Evolutionary conservation across 495 filamentous ascomycete genomes (phyloP), one percentile per base, ranked within the genome.

Genomic region (Pseudoneurospora amorphoporcata): DNA sequence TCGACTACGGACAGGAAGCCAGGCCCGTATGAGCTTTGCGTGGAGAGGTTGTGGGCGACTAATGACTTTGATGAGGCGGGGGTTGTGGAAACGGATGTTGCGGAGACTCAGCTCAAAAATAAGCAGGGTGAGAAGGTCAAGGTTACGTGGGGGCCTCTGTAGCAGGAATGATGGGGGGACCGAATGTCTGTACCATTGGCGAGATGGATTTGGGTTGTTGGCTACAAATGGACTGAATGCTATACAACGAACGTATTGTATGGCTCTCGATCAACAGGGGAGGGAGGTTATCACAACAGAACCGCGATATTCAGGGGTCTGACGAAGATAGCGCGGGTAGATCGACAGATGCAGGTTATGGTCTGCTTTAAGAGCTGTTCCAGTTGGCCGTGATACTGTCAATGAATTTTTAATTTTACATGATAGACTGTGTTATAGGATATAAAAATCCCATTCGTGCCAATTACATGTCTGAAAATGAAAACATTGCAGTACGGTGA

Each of bases 1-100:
- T 92, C 93, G 47, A 79, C 97, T 72, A 98, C 92, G 70, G 95
- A 99, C 80, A 86, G 96, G 38, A 86, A 97, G 12, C 91, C 92
- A 32, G 95, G 95, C 0, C 89, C 92, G 2, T 98, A 92, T 79
- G 91, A 97, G 79, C 84, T 98, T 42, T 89, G 87, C 58, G 90
- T 98, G 70, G 91, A 94, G 77, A 83, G 88, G 72, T 90, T 99
- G 35, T 98, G 95, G 94, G 94, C 90, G 17, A 91, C 89, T 6
- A 92, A 92, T 74, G 77, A 83, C 40, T 74, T 84, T 53, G 78
- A 74, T 5, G 84, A 86, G 73, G 83, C 77, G n/a, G 72, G 47
- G 16, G 72, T 75, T 38, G 69, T 53, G 35, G 75, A 75, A 29
- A 29, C 68, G n/a, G 72, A 71, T 8, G 65, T 70, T 10, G 61